These are phyloP conservation scores for Colletotrichum orchidophilum DNA, from an alignment of 2,329 filamentous ascomycete genomes.

Conservation along the genomic window DNA sequence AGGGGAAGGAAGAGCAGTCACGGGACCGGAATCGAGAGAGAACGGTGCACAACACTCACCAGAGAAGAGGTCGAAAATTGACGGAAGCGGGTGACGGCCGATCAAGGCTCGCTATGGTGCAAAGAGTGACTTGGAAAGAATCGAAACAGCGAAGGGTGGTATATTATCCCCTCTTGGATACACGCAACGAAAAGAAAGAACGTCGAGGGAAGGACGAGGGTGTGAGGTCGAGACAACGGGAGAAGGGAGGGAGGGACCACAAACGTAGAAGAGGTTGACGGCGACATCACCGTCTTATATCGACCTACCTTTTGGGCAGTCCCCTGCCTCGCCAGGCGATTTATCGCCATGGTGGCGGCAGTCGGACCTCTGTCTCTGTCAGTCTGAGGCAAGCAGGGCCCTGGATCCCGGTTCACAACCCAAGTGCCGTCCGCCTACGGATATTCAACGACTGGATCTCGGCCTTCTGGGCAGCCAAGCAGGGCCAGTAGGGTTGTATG, in stretches of 20 bases:
- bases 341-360: slow-evolving; percentile 29
- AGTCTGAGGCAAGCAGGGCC: slow-evolving; percentile 23
- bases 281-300: slow-evolving; percentile 33
- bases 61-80: slow-evolving; percentile 13
- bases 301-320: slow-evolving; percentile 26
- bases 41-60: slow-evolving; percentile 18
- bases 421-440: background rate
- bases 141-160: background rate
- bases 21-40: slow-evolving; percentile 16
- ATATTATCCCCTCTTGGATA: slow-evolving; percentile 11
- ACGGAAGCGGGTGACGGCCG: slow-evolving; percentile 32
- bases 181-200: slow-evolving; percentile 27
- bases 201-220: slow-evolving; percentile 14
- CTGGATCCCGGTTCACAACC: slow-evolving; percentile 16
- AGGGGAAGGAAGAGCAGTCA: slow-evolving; percentile 1
- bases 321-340: slow-evolving; percentile 26
- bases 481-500: background rate
- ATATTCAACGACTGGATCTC: slow-evolving; percentile 24
- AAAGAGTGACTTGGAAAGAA: slow-evolving; percentile 26
- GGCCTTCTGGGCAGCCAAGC: background rate
- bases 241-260: slow-evolving; percentile 5
- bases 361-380: slow-evolving; percentile 11
- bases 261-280: slow-evolving; percentile 22
- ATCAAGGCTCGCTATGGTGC: slow-evolving; percentile 10
- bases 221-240: slow-evolving; percentile 25